Percentiles rank a stretch among this genome's conserved stretches.
Conservation (phyloP, 495 filamentous ascomycete species). For the Trichoderma gamsii region DNA sequence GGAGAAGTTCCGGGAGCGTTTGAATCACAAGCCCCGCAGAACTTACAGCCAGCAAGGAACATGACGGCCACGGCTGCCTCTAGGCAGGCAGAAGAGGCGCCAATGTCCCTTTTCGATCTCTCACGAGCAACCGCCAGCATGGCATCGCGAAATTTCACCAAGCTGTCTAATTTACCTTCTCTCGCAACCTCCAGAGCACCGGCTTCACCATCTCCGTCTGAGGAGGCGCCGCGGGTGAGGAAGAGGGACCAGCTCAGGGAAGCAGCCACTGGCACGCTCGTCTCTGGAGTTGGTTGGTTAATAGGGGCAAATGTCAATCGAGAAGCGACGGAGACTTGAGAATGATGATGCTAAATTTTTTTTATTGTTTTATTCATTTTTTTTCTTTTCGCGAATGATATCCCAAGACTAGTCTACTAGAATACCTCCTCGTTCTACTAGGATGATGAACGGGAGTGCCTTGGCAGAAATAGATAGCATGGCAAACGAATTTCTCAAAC, state of each 20-base stretch:
- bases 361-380: too few species aligned
- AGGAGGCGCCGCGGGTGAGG: constrained; percentile 47
- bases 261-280: constrained; percentile 65
- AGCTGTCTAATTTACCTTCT: constrained; percentile 36
- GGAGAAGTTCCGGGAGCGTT: constrained; percentile 70
- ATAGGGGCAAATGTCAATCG: constrained; percentile 46
- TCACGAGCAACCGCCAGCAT: constrained; percentile 70
- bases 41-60: background rate
- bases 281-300: constrained; percentile 80
- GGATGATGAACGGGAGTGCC: background rate
- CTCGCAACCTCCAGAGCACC: background rate
- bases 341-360: background rate
- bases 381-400: background rate
- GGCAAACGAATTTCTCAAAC: background rate
- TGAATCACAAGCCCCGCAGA: constrained; percentile 18
- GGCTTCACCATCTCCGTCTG: background rate
- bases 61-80: constrained; percentile 24
- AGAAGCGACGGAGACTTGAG: background rate
- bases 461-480: background rate
- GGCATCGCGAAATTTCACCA: constrained; percentile 51
- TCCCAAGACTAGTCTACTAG: background rate
- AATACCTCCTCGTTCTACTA: background rate
- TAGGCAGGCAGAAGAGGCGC: constrained; percentile 58
- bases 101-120: constrained; percentile 91
- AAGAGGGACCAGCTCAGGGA: constrained; percentile 79